phyloP scores from a whole-genome alignment of 805 yeast species.

The Lachancea sp. region DNA sequence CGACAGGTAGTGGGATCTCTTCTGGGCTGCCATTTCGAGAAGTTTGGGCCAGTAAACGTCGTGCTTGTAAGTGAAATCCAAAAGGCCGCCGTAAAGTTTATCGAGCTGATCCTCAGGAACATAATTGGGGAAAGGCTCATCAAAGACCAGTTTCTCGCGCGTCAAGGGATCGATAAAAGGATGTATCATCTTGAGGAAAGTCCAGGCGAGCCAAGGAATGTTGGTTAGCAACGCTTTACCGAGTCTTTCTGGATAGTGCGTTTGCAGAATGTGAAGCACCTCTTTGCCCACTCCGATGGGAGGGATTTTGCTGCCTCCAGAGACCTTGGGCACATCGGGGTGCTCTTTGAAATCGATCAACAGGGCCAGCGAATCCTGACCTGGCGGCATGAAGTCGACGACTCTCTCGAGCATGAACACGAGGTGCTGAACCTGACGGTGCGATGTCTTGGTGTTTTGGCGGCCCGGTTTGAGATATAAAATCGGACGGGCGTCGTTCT shows the following conservation, averaged over 20 bases:
- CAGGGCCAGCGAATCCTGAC: conserved; percentile 89
- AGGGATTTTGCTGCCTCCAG: conserved; percentile 68
- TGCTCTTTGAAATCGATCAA: conserved; percentile 88
- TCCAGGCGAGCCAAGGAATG: conserved; percentile 91
- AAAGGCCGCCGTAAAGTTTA: conserved; percentile 74
- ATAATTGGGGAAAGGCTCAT: conserved; percentile 78
- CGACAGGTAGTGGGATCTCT: conserved; percentile 55
- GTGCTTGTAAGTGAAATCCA: conserved; percentile 80
- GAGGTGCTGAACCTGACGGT: conserved; percentile 90
- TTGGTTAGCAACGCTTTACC: conserved; percentile 90
- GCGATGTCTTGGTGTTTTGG: conserved; percentile 87
- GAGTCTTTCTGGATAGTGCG: conserved; percentile 94
- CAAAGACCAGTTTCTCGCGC: conserved; percentile 85
- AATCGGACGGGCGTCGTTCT: conserved; percentile 86
- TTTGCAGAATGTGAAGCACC: conserved; percentile 87
- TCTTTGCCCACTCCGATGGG: conserved; percentile 84
- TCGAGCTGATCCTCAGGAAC: conserved; percentile 81
- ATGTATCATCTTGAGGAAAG: conserved; percentile 81
- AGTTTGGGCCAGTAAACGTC: conserved; percentile 71
- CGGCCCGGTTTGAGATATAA: conserved; percentile 88
- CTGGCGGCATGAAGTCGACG: conserved; percentile 91
- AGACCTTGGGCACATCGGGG: conserved; percentile 44
- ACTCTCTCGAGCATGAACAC: conserved; percentile 90
- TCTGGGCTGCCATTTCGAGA: conserved; percentile 51
- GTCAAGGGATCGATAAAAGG: conserved; percentile 97